Evolutionary conservation across 176 grass and related monocot genomes (phyloP), one percentile per base, ranked within the genome.

Genomic region (Tuctoria greenei): DNA sequence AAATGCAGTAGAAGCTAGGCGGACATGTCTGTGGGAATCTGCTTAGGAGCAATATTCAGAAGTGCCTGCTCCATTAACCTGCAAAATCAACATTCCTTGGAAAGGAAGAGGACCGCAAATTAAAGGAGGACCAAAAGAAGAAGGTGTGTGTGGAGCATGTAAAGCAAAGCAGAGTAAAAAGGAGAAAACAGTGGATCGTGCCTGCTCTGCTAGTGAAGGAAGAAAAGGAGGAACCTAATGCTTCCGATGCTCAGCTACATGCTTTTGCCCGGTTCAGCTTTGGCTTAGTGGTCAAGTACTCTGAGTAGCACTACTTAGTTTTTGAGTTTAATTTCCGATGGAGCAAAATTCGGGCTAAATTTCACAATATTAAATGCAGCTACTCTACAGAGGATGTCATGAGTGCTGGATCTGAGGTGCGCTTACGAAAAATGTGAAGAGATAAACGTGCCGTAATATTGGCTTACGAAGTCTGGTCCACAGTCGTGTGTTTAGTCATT

Each of bases 201-300:
- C 51, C 20, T 54, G 51, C 39, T 78, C 20, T 54, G 51, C 39
- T 78, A 89, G 59, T 78, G 78, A 82, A 66, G 43, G 73, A 82
- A 81, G 31, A 3, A 3, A 82, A 86, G 83, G 52, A 67, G 78
- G 82, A 89, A 89, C 87, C 83, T 69, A 73, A 78, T 89, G 73
- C 78, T 73, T 41, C 68, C 62, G 81, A 80, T 80, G 86, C 86
- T 88, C 52, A 31, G 20, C 51, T 5, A 55, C 40, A 15, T 72
- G 65, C 60, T 85, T 76, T 71, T 55, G n/a, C n/a, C n/a, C n/a
- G n/a, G n/a, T n/a, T n/a, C n/a, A n/a, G n/a, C n/a, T n/a, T n/a
- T n/a, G n/a, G n/a, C n/a, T n/a, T n/a, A n/a, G n/a, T n/a, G n/a
- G n/a, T n/a, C n/a, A n/a, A n/a, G n/a, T n/a, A n/a, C n/a, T n/a